Evolutionary conservation across 371 early-diverging fungal genomes (phyloP).

Genomic region (Coemansia sp.): DNA sequence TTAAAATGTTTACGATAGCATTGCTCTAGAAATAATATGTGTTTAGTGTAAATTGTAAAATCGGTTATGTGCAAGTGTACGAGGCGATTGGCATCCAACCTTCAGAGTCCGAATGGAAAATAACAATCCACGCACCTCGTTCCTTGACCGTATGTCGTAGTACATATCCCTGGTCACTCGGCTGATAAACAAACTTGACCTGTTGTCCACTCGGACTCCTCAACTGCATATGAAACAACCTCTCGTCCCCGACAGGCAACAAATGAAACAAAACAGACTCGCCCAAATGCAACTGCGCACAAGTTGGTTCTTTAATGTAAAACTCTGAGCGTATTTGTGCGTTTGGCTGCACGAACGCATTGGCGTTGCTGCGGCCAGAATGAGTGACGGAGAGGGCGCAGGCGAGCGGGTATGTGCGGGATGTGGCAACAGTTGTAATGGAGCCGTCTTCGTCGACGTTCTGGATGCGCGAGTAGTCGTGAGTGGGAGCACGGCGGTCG

Average conservation of each 20-base stretch:
- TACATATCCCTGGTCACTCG: slow-evolving; percentile 53
- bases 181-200: slow-evolving; percentile 55
- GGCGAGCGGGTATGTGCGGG: slow-evolving; percentile 48
- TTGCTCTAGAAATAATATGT: no score
- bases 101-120: slow-evolving; percentile 52
- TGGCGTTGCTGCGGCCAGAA: slow-evolving; percentile 35
- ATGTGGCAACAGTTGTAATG: slow-evolving; percentile 36
- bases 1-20: no score
- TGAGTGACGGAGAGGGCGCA: slow-evolving; percentile 45
- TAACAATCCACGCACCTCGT: slow-evolving; percentile 52
- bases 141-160: slow-evolving; percentile 51
- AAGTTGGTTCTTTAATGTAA: slow-evolving; percentile 52
- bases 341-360: slow-evolving; percentile 49
- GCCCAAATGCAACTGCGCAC: slow-evolving; percentile 44
- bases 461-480: slow-evolving; percentile 44
- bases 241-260: slow-evolving; percentile 48
- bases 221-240: slow-evolving; percentile 53
- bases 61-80: slow-evolving; percentile 41
- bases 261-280: slow-evolving; percentile 48
- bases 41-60: neutral
- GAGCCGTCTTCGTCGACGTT: slow-evolving; percentile 46
- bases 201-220: slow-evolving; percentile 52
- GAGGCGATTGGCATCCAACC: slow-evolving; percentile 53
- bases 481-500: slow-evolving; percentile 32
- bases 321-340: slow-evolving; percentile 42